Evolutionary conservation across 306 rosid species (phyloP), one percentile per base, ranked within the genome.

Genomic region (Fragaria iinumae): DNA sequence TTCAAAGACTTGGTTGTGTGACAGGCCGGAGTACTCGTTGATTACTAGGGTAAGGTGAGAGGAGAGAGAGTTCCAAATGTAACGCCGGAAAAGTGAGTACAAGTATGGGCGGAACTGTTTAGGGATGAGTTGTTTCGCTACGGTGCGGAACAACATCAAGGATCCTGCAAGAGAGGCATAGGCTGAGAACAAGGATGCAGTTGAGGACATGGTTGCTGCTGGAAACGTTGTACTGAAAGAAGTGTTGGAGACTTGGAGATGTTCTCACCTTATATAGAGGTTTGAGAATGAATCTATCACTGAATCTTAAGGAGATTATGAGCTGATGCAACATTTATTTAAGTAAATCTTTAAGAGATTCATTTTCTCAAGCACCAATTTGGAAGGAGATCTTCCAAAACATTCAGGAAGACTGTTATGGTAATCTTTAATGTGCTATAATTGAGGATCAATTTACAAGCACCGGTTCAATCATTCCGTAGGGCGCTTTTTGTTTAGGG

Each of bases 111-210:
- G 18, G 55, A 80, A n/a, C 50, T 34, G 49, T 27, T 2, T 5
- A 1, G 89, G 89, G 7, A 86, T 27, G 75, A 86, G 48, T 7
- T 83, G 77, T 69, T 83, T 71, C 17, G 79, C 69, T 69, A 83
- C 75, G 6, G 87, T 77, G 4, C 81, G 81, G 36, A 72, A 67
- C 56, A 86, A 36, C 89, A 83, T 83, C 49, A 67, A 29, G 45
- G 85, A 41, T 41, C 80, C 83, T 6, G 85, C 79, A 5, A 86
- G 69, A 7, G 85, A 86, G 4, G 89, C 87, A 71, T 83, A 80
- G n/a, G 81, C 80, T 4, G 87, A 80, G 83, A 86, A 86, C 55
- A 80, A 38, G 12, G 85, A 80, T 10, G 80, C 84, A 8, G 81
- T 38, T 11, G 82, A 20, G 23, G 85, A 81, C 64, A 79, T 52